phyloP scores from a whole-genome alignment of 2,329 filamentous ascomycete genomes.

The Tolypocladium guangdongense region DNA sequence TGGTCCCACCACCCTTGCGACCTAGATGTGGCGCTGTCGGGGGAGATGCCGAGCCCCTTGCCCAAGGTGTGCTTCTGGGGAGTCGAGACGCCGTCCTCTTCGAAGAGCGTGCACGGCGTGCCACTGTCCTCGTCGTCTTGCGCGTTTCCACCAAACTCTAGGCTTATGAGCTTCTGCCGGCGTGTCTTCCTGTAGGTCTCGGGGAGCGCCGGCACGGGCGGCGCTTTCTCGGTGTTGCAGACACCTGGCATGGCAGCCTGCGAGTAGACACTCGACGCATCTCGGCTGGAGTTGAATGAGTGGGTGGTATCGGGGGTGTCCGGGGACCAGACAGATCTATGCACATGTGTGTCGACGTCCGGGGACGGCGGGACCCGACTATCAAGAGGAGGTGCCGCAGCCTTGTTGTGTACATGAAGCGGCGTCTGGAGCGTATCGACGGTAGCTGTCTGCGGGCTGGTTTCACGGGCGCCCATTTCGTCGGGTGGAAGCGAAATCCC shows the following conservation, averaged over 20 bases:
- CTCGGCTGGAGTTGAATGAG: constrained; percentile 29
- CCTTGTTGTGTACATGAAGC: neutral
- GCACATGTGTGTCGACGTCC: neutral
- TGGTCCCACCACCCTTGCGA: constrained; percentile 71
- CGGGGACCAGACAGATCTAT: constrained; percentile 47
- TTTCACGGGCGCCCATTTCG: constrained; percentile 13
- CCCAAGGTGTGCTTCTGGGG: constrained; percentile 26
- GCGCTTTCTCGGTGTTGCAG: constrained; percentile 26
- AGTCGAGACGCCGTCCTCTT: constrained; percentile 49
- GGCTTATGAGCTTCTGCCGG: constrained; percentile 26
- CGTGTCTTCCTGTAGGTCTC: constrained; percentile 22
- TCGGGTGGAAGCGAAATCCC: constrained; percentile 53
- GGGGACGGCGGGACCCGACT: neutral
- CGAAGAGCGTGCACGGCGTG: constrained; percentile 57
- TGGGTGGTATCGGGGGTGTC: constrained; percentile 43
- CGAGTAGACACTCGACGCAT: constrained; percentile 52
- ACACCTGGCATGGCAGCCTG: constrained; percentile 31
- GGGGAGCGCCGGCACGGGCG: constrained; percentile 52
- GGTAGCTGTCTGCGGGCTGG: constrained; percentile 40
- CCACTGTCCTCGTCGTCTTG: constrained; percentile 39
- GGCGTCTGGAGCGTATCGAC: constrained; percentile 22
- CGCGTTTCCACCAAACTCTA: constrained; percentile 14
- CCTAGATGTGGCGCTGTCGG: constrained; percentile 42
- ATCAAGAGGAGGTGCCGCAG: neutral
- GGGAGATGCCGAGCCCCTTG: constrained; percentile 24